Evolutionary conservation across 2,329 filamentous ascomycete species (phyloP), one percentile per base, ranked within the genome.

Genomic region (Zymoseptoria pseudotritici): DNA sequence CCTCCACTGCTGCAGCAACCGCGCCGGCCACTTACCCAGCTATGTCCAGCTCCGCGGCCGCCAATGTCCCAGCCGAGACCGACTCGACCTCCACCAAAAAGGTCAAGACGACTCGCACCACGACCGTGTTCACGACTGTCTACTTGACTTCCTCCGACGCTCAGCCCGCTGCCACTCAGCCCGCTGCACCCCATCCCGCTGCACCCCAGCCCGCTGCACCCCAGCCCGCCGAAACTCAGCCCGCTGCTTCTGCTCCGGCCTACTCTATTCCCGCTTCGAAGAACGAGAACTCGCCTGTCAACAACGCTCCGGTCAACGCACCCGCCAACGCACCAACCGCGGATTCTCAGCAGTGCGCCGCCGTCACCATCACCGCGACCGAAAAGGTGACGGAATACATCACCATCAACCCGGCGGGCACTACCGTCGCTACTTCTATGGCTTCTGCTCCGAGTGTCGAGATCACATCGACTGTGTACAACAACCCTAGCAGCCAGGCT

Each of bases 301-400:
- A 59, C 50, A 65, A 64, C 54, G 61, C 61, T 42, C 55, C 63
- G 21, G 67, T 63, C 53, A 72, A 67, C 59, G 71, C 71, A 52
- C 66, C 69, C 36, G 58, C 49, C 13, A 46, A 61, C 57, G 20
- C 50, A 17, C 31, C 49, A 50, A 36, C 54, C n/a, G 29, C 52
- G 8, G 52, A 53, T n/a, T 42, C 52, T 8, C 57, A 60, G n/a
- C 53, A 58, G 53, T 69, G 71, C 57, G 68, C 73, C 57, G 72
- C 70, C 58, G 72, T 77, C 51, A 78, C 76, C 55, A 73, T 73
- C 36, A 75, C 73, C 52, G 71, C 74, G 63, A 73, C 73, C 60
- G 72, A 77, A 55, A 75, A 76, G 31, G 70, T 77, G 57, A 78
- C 76, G 31, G 72, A 76, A 54, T 72, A 72, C 36, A 69, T 61